Percentiles rank a stretch among this genome's conserved stretches.
Evolutionary conservation across 441 rosid species (phyloP).

Genomic region (Jatropha podagrica): DNA sequence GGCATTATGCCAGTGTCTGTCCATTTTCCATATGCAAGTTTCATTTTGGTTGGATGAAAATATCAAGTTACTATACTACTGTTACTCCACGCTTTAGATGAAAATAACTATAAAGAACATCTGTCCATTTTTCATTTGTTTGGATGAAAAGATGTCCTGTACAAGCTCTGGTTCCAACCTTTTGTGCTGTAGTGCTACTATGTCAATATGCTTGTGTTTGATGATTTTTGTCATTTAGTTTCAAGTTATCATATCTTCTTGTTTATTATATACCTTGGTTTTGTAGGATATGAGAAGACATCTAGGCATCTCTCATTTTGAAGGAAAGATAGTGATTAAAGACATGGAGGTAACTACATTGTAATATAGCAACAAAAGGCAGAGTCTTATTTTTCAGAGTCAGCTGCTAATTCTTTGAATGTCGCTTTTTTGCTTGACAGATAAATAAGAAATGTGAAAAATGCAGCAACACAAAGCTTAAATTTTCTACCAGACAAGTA

Average conservation of each 20-base stretch:
- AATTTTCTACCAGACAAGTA: slow-evolving; percentile 54
- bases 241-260: neutral
- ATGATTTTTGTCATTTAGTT: neutral
- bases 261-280: neutral
- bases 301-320: slow-evolving; percentile 51
- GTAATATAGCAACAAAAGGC: neutral
- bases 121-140: neutral
- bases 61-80: neutral
- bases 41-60: neutral
- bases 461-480: slow-evolving; percentile 46
- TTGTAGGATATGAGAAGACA: slow-evolving; percentile 59
- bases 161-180: neutral
- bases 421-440: slow-evolving; percentile 24
- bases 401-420: slow-evolving; percentile 7
- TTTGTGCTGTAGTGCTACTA: neutral
- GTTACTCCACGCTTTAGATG: neutral
- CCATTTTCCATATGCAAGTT: neutral
- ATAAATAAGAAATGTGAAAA: slow-evolving; percentile 42
- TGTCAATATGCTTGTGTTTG: neutral
- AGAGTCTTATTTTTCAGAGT: neutral
- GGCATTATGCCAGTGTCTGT: neutral
- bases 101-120: neutral
- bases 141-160: too few relatives aligned
- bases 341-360: slow-evolving; percentile 40
- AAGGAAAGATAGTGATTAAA: slow-evolving; percentile 32